Base-by-base conservation (phyloP, 2,329 filamentous ascomycete species). In the Bisporella sp. region DNA sequence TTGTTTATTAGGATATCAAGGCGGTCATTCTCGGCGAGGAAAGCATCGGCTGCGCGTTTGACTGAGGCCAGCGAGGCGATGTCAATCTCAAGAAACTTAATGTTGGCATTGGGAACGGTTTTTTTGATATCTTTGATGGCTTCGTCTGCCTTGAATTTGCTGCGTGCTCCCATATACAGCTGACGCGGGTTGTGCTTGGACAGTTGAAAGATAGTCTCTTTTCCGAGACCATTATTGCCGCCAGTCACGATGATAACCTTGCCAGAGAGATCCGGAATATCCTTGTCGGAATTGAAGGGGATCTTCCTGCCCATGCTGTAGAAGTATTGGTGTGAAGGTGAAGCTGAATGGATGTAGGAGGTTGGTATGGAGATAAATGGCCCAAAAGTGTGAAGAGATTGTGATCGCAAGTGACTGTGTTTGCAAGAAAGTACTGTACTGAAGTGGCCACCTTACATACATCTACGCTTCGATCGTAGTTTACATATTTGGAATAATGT, bases 1-100 rank as follows among this genome's bases (percentile, higher is more conserved):
- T 75, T 73, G 45, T 68, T 68, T 49, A 75, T 64, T 4, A 76
- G 61, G 33, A 75, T 64, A 54, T 76, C 73, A 3, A 76, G 64
- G 4, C 66, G 64, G 12, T 61, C 53, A n/a, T 63, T 60, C 13
- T 66, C 57, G 1, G 59, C 48, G 1, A 63, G 46, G 54, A 78
- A 69, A 2, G 57, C 57, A 1, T 64, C 53, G 1, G 71, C 71
- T 1, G 73, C 72, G 6, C 59, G 49, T 42, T 69, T 67, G 51
- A 78, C 63, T 5, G 69, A 74, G 4, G 62, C 62, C 9, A 77
- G 64, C 4, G 69, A 73, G 1, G 66, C 47, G n/a, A 79, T 68
- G 54, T 77, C 73, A 39, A 50, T 52, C n/a, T 51, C 48, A 7
- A 53, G 35, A 21, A 45, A 53, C n/a, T 40, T 45, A n/a, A 53